phyloP scores from a whole-genome alignment of 2,329 filamentous ascomycete genomes.

The Cryoendolithus antarcticus region DNA sequence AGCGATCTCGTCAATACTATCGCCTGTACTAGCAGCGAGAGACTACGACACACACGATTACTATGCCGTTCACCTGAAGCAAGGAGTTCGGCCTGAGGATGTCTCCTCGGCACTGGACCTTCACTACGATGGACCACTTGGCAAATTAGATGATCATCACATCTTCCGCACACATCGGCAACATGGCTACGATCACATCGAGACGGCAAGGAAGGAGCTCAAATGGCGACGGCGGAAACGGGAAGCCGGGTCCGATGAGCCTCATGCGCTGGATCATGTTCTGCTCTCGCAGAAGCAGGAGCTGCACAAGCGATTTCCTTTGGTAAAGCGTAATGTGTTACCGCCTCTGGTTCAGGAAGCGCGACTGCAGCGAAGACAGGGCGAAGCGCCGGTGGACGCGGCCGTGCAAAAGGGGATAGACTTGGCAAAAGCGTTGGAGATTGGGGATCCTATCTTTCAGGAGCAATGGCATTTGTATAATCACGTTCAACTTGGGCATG shows the following conservation, averaged over 20 bases:
- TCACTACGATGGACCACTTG: conserved; percentile 67
- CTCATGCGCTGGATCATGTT: conserved; percentile 58
- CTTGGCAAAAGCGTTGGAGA: conserved; percentile 56
- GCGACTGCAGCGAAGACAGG: conserved; percentile 5
- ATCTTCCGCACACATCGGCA: conserved; percentile 57
- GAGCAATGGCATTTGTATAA: conserved; percentile 97
- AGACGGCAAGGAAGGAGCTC: conserved; percentile 39
- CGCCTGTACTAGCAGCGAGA: conserved; percentile 5
- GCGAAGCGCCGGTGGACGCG: conserved; percentile 18
- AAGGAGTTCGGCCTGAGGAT: conserved; percentile 50
- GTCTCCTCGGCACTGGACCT: conserved; percentile 64
- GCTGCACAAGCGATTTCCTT: conserved; percentile 39
- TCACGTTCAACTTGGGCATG: conserved; percentile 65
- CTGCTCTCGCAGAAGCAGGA: conserved; percentile 70
- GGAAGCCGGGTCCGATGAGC: conserved; percentile 31
- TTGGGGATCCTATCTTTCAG: conserved; percentile 78
- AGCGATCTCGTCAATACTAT: neutral
- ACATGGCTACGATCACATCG: conserved; percentile 40
- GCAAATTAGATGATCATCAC: conserved; percentile 68
- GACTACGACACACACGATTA: conserved; percentile 71
- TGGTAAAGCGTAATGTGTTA: conserved; percentile 44
- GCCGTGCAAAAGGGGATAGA: conserved; percentile 47
- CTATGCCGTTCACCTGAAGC: conserved; percentile 76
- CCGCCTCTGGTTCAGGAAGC: conserved; percentile 14
- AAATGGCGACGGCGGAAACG: conserved; percentile 52